Evolutionary conservation across 176 grass and related monocot genomes (phyloP).

Genomic region (Avena eriantha): DNA sequence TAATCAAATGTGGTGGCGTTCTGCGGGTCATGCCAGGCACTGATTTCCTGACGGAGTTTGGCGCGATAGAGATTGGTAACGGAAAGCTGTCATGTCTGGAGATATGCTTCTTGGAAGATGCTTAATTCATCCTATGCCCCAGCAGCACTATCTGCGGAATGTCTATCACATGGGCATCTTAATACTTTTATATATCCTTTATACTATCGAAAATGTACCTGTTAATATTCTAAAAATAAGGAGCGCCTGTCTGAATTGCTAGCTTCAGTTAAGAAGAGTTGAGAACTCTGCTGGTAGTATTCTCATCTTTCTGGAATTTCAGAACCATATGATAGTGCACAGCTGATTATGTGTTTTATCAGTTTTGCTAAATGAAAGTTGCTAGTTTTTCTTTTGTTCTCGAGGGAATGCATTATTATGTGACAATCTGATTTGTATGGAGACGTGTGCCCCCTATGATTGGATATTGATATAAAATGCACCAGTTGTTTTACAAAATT

Average conservation of each 20-base stretch:
- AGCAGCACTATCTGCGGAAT: constrained; percentile 19
- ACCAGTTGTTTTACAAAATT: too few species aligned
- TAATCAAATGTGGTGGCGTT: not conserved
- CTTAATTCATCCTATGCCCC: not conserved
- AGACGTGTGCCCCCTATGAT: too few species aligned
- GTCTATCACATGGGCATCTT: constrained; percentile 41
- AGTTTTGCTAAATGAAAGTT: too few species aligned
- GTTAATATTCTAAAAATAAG: not conserved
- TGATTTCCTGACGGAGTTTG: constrained; percentile 39
- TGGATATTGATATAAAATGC: too few species aligned
- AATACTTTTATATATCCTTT: not conserved
- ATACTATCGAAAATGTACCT: not conserved
- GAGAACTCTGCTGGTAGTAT: not conserved
- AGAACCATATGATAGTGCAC: not conserved
- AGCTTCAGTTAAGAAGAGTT: not conserved
- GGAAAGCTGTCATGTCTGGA: constrained; percentile 7
- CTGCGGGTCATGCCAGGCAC: not conserved
- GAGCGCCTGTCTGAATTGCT: not conserved
- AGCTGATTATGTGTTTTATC: too few species aligned
- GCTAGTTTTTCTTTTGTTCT: too few species aligned
- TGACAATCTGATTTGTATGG: too few species aligned
- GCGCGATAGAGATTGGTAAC: constrained; percentile 16
- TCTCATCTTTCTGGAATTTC: not conserved
- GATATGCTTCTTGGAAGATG: constrained; percentile 42
- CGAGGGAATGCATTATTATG: too few species aligned